Evolutionary conservation across 2,329 filamentous ascomycete species (phyloP).

Genomic region (Zasmidium citrigriseum): DNA sequence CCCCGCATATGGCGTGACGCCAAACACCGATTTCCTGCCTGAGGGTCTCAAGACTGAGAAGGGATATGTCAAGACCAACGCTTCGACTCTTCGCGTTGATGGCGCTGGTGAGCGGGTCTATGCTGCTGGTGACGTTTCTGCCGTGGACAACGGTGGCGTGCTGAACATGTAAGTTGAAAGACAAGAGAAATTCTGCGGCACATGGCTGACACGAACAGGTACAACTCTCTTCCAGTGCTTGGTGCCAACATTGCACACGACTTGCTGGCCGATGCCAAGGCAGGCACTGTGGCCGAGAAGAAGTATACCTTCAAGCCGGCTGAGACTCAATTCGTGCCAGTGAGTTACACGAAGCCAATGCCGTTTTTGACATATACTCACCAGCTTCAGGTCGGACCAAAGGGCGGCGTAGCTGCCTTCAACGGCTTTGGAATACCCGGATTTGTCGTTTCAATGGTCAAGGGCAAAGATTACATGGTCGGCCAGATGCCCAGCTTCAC

Average conservation of each 20-base stretch:
- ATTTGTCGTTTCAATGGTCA: constrained; percentile 35
- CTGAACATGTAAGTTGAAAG: constrained; percentile 38
- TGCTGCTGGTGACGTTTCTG: constrained; percentile 49
- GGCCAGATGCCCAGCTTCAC: constrained; percentile 28
- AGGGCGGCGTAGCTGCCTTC: constrained; percentile 39
- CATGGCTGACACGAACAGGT: constrained; percentile 4
- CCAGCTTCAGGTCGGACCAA: constrained; percentile 24
- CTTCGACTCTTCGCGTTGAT: constrained; percentile 47
- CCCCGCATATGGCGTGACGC: constrained; percentile 52
- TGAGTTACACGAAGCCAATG: constrained; percentile 16
- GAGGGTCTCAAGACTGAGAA: constrained; percentile 42
- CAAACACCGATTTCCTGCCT: constrained; percentile 57
- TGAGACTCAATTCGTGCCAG: constrained; percentile 33
- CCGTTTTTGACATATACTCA: constrained; percentile 14
- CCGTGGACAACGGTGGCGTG: constrained; percentile 44
- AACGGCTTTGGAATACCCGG: constrained; percentile 36
- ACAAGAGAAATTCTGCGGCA: background rate
- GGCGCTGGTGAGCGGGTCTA: constrained; percentile 49
- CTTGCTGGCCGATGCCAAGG: constrained; percentile 37
- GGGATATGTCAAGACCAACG: constrained; percentile 53
- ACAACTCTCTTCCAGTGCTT: constrained; percentile 41
- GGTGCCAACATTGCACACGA: constrained; percentile 51
- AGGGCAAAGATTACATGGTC: constrained; percentile 40
- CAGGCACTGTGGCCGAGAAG: constrained; percentile 26
- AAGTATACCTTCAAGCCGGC: constrained; percentile 29